These are phyloP conservation scores for Hypoxylon sp. DNA, from an alignment of 2,329 filamentous ascomycete species.

Conservation along the genomic window DNA sequence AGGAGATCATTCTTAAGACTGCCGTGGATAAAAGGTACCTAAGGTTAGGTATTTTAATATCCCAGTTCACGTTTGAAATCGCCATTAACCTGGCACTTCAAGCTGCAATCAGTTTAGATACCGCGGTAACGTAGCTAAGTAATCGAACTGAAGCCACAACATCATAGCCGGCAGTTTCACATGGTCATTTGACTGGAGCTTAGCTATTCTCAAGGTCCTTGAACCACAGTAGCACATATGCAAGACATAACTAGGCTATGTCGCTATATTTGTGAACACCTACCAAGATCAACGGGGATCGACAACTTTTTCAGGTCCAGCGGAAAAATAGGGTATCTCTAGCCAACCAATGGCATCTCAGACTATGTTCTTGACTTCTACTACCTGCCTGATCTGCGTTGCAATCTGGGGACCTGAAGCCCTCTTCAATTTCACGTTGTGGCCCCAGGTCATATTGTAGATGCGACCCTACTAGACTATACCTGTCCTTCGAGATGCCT, in stretches of 20 bases:
- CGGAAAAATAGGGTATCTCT: conserved; percentile 15
- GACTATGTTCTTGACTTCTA: background rate
- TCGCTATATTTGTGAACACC: conserved; percentile 9
- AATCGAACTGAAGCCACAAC: conserved; percentile 19
- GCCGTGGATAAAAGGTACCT: background rate
- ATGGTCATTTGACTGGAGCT: background rate
- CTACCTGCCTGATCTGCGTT: conserved; percentile 19
- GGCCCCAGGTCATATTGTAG: background rate
- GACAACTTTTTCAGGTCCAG: conserved; percentile 16
- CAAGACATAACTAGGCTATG: background rate
- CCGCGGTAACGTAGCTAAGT: conserved; percentile 8
- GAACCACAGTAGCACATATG: background rate
- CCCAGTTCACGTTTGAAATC: background rate
- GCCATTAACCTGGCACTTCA: background rate
- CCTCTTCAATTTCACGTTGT: background rate
- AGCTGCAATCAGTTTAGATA: background rate
- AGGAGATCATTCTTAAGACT: background rate
- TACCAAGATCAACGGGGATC: conserved; percentile 25
- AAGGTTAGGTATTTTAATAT: no score
- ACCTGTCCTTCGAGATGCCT: background rate
- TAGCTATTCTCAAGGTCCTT: background rate
- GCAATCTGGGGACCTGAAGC: background rate
- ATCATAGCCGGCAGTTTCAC: background rate
- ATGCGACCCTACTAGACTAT: background rate
- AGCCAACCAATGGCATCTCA: conserved; percentile 6